phyloP scores from a whole-genome alignment of 2,329 filamentous ascomycete species.

The Botrytis medusae region DNA sequence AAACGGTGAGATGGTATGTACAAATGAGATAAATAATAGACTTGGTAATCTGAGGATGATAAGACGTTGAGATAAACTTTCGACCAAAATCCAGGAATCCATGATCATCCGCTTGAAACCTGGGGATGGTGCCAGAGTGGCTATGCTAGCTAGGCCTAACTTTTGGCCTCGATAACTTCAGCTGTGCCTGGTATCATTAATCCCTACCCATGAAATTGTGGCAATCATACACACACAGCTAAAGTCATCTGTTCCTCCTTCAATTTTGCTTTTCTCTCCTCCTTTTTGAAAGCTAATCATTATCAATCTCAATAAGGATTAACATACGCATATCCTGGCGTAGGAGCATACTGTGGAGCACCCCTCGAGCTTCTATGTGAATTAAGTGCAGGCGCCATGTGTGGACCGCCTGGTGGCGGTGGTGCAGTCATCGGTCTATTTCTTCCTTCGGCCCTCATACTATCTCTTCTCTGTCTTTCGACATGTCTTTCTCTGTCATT shows the following conservation, averaged over 20 bases:
- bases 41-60: neutral
- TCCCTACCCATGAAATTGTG: constrained; percentile 1
- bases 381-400: constrained; percentile 16
- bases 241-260: constrained; percentile 5
- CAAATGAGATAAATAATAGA: neutral
- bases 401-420: constrained; percentile 23
- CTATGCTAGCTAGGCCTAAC: constrained; percentile 2
- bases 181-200: constrained; percentile 14
- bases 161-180: constrained; percentile 10
- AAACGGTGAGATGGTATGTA: constrained; percentile 1
- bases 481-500: constrained; percentile 12
- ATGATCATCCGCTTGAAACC: neutral
- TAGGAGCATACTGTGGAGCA: constrained; percentile 21
- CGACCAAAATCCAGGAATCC: neutral
- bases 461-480: constrained; percentile 24
- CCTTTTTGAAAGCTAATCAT: neutral
- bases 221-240: neutral
- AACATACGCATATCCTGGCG: constrained; percentile 27
- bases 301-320: constrained; percentile 19
- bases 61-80: neutral
- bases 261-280: neutral
- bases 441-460: constrained; percentile 21
- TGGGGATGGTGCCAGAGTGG: constrained; percentile 3
- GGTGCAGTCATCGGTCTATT: constrained; percentile 24
- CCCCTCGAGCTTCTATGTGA: constrained; percentile 9